Base-by-base conservation (phyloP, 108 stramenopile species). In the Nitzschia inconspicua region DNA sequence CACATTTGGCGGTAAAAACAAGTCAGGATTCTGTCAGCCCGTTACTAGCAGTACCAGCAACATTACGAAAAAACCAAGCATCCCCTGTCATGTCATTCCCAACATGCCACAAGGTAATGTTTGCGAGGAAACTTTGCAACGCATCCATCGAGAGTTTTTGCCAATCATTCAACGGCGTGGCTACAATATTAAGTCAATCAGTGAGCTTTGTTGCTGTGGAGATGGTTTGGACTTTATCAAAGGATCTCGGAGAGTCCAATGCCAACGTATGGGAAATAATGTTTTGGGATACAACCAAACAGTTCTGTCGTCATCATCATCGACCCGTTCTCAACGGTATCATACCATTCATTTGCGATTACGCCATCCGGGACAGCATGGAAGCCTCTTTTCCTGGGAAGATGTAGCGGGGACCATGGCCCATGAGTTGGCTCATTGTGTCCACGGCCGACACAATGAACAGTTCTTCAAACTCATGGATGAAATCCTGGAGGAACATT, bases 161-260 rank as follows among this genome's bases (percentile, higher is more conserved):
- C 79, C 79, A 19, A 82, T 93, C 27, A 73, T 81, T 24, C 50
- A 68, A 63, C 50, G 72, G 3, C 71, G 91, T 8, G 75, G 75
- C 1, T 93, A 76, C 66, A 66, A 68, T 31, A 72, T 93, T 22
- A 20, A 30, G n/a, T 82, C 82, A 27, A 65, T 93, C 1, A 70
- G 85, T 1, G 91, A 93, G 65, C 57, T 93, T 59, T 93, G 91
- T 63, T 93, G 91, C 51, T 93, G 91, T 57, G 77, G 78, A 23
- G 88, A 88, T 57, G 87, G 87, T 27, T 32, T 84, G 32, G 83
- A 84, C 34, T 48, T 60, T 54, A 18, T 47, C 13, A 37, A 43
- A 28, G 29, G 36, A 2, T 9, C 67, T 5, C 42, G 63, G 32
- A 55, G 60, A 7, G 44, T 0, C 22, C 62, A 63, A 26, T 57